phyloP scores from a whole-genome alignment of 306 rosid species.

The Inga laurina region DNA sequence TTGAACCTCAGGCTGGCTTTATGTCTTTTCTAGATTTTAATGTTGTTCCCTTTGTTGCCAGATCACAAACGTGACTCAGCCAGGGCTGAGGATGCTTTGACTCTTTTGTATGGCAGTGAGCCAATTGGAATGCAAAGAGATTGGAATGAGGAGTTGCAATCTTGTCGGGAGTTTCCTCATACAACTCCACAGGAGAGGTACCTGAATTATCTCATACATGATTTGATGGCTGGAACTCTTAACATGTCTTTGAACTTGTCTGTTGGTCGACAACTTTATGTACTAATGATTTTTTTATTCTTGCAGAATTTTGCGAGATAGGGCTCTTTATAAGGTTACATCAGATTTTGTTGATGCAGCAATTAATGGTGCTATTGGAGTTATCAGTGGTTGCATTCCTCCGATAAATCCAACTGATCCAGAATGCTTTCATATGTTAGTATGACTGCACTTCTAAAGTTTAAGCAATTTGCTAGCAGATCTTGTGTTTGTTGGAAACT shows the following conservation, averaged over 20 bases:
- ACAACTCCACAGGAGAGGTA: conserved; percentile 94
- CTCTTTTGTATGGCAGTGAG: conserved; percentile 93
- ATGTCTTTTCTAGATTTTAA: conserved; percentile 15
- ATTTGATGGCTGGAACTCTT: conserved; percentile 6
- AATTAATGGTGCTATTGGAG: conserved; percentile 91
- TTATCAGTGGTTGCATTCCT: conserved; percentile 91
- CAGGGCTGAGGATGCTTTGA: conserved; percentile 89
- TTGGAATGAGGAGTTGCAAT: conserved; percentile 99
- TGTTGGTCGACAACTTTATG: conserved; percentile 21
- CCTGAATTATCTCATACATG: conserved; percentile 14
- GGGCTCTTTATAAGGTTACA: conserved; percentile 99
- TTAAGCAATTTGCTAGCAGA: conserved; percentile 11
- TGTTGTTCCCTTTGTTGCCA: conserved; percentile 44
- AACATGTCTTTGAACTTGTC: conserved; percentile 18
- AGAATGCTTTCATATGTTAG: conserved; percentile 99
- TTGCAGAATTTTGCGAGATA: conserved; percentile 89
- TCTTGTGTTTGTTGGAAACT: conserved; percentile 20
- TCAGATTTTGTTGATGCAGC: conserved; percentile 98
- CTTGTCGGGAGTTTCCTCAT: conserved; percentile 97
- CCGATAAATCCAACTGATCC: conserved; percentile 99
- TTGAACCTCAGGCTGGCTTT: conserved; percentile 23
- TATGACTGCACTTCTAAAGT: conserved; percentile 28
- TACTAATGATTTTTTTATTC: conserved; percentile 20
- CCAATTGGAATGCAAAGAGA: conserved; percentile 98
- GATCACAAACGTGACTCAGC: conserved; percentile 94